Evolutionary conservation across 768 basidiomycete species (phyloP), one percentile per base, ranked within the genome.

Genomic region (Pulveroboletus sp.): DNA sequence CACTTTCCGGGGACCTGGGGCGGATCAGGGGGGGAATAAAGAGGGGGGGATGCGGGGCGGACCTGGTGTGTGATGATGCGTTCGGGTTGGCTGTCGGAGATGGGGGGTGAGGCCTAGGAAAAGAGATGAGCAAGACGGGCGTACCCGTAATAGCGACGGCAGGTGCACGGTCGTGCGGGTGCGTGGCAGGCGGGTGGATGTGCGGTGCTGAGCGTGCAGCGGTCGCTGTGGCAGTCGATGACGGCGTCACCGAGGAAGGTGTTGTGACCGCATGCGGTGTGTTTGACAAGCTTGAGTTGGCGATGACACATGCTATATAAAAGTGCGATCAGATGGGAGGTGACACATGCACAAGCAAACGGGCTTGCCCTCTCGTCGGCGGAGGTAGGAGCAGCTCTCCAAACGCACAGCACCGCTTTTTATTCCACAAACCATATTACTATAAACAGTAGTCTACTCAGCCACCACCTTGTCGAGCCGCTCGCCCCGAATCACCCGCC

Each of bases 401-500:
- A 44, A n/a, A n/a, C n/a, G n/a, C n/a, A 37, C 35, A 17, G 50
- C 60, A 55, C 52, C 44, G 54, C 45, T 47, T 50, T 20, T 61
- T 55, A 49, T 50, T 43, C 43, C 19, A 20, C 24, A 13, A 17
- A n/a, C n/a, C n/a, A n/a, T n/a, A n/a, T n/a, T n/a, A n/a, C n/a
- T n/a, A n/a, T n/a, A n/a, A n/a, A n/a, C n/a, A n/a, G n/a, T n/a
- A n/a, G n/a, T n/a, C n/a, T n/a, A n/a, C n/a, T n/a, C n/a, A n/a
- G n/a, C n/a, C n/a, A n/a, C n/a, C n/a, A n/a, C 49, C 85, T 82
- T 68, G 92, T 87, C 44, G 78, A n/a, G n/a, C n/a, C n/a, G 75
- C 66, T 95, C 84, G 33, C 94, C 94, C 49, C 76, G 83, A 64
- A 97, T 79, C 21, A 94, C 92, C 69, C 80, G 85, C 60, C 77